Evolutionary conservation across 192 early-diverging fungal species (phyloP), one percentile per base, ranked within the genome.

Genomic region (Backusella liffmaniae): DNA sequence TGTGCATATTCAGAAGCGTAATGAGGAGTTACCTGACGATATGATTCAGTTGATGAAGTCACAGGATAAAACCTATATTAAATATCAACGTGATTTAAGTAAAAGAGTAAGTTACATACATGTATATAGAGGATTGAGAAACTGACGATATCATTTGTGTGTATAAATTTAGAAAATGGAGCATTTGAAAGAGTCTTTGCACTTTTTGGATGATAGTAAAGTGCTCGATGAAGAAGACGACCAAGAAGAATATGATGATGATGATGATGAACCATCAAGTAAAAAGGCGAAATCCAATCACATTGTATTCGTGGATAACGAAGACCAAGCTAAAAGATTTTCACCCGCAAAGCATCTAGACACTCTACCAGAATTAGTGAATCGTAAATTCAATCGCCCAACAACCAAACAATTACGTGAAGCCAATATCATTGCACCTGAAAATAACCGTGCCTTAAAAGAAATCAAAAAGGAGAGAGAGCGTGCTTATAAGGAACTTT

Each of bases 11-110:
- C 77, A 85, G 51, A 88, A 94, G 70, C 89, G 93, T 35, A 89
- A 92, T 62, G 82, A 93, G n/a, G 85, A 88, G 42, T 87, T 95
- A 34, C 86, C 94, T 10, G 83, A 83, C 15, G 97, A 98, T 18
- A 89, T 93, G 53, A 77, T 95, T 76, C 88, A 88, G 74, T 81
- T 98, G 36, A 80, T 98, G 77, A 96, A 95, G 81, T 96, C 96
- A 1, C 98, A 99, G 84, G 96, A 99, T 80, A 83, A 92, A 70
- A 92, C 88, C 59, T 98, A 98, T 80, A 89, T 98, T 15, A 90
- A 89, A 56, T 91, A 90, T 73, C 94, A 97, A 78, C 81, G 91
- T 32, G 89, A 91, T 80, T 86, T 96, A 30, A 95, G 95, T 66
- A 82, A 80, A 73, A 93, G 89, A 81, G 90, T 91, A 67, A 62